Percentiles rank a stretch among this genome's conserved stretches.
These are phyloP conservation scores for Candida pseudoglaebosa DNA, from an alignment of 805 yeast species.

Conservation along the genomic window DNA sequence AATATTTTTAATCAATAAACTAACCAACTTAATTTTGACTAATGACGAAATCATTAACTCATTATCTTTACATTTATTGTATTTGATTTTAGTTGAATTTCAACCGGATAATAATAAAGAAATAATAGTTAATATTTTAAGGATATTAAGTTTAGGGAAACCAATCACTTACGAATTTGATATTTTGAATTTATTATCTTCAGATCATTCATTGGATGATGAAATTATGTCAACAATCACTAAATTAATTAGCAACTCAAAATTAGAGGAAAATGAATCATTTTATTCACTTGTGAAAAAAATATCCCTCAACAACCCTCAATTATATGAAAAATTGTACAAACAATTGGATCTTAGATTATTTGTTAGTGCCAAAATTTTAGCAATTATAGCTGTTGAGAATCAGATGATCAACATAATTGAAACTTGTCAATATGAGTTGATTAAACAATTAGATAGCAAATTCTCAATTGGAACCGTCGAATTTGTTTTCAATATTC, in stretches of 20 bases:
- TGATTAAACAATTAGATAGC: conserved; percentile 28
- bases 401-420: conserved; percentile 18
- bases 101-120: not conserved
- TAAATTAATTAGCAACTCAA: conserved; percentile 7
- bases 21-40: conserved; percentile 20
- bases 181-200: conserved; percentile 2
- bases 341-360: conserved; percentile 14
- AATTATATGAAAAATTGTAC: conserved; percentile 8
- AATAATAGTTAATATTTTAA: not conserved
- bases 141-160: conserved; percentile 1
- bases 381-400: conserved; percentile 25
- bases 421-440: conserved; percentile 22
- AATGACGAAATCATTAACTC: conserved; percentile 24
- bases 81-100: conserved; percentile 2
- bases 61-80: conserved; percentile 18
- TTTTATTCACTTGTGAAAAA: conserved; percentile 9
- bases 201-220: not conserved
- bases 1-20: conserved; percentile 14
- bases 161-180: conserved; percentile 2
- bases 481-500: conserved; percentile 30
- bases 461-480: conserved; percentile 25
- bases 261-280: conserved; percentile 9
- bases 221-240: conserved; percentile 5
- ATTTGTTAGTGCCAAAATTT: conserved; percentile 25
- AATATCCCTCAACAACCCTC: conserved; percentile 3